Percentiles rank a stretch among this genome's conserved stretches.
Conservation (phyloP, 208 protist species). For the Crithidia acanthocephali region DNA sequence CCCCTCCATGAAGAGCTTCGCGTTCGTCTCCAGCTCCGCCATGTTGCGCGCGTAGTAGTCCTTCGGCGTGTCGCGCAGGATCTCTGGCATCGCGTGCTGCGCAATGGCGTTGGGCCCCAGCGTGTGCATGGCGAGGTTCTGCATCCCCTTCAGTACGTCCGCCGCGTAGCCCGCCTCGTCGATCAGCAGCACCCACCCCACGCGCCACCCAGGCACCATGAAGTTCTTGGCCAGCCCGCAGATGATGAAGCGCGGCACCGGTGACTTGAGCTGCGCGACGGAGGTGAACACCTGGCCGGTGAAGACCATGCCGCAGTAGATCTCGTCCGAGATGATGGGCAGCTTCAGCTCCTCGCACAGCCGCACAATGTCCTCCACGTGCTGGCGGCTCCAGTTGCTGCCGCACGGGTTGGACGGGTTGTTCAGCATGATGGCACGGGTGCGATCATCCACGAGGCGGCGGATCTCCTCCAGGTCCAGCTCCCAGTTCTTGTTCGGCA, state of each 20-base stretch:
- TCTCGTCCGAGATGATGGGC: slow-evolving; percentile 94
- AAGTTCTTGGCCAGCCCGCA: slow-evolving; percentile 92
- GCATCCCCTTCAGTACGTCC: slow-evolving; percentile 54
- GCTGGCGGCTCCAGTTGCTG: slow-evolving; percentile 79
- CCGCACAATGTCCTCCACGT: slow-evolving; percentile 77
- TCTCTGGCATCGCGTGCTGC: slow-evolving; percentile 81
- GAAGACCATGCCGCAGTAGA: slow-evolving; percentile 96
- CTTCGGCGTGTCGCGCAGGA: slow-evolving; percentile 68
- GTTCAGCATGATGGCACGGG: slow-evolving; percentile 88
- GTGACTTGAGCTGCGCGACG: slow-evolving; percentile 77
- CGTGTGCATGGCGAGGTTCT: slow-evolving; percentile 66
- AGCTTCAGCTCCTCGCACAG: slow-evolving; percentile 73
- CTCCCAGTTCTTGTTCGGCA: slow-evolving; percentile 90
- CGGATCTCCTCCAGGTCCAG: slow-evolving; percentile 76
- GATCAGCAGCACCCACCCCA: slow-evolving; percentile 89
- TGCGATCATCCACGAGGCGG: slow-evolving; percentile 76
- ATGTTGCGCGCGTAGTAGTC: slow-evolving; percentile 54
- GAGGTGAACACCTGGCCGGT: slow-evolving; percentile 57
- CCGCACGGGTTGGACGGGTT: slow-evolving; percentile 97
- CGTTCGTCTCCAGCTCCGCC: slow-evolving; percentile 46
- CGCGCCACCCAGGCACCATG: slow-evolving; percentile 93
- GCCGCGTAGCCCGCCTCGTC: slow-evolving; percentile 47
- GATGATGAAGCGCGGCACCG: slow-evolving; percentile 83
- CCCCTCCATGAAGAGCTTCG: slow-evolving; percentile 44
- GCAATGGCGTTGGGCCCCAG: slow-evolving; percentile 87